These are phyloP conservation scores for Coleophoma eucalyptorum DNA, from an alignment of 2,329 filamentous ascomycete genomes.

Conservation along the genomic window DNA sequence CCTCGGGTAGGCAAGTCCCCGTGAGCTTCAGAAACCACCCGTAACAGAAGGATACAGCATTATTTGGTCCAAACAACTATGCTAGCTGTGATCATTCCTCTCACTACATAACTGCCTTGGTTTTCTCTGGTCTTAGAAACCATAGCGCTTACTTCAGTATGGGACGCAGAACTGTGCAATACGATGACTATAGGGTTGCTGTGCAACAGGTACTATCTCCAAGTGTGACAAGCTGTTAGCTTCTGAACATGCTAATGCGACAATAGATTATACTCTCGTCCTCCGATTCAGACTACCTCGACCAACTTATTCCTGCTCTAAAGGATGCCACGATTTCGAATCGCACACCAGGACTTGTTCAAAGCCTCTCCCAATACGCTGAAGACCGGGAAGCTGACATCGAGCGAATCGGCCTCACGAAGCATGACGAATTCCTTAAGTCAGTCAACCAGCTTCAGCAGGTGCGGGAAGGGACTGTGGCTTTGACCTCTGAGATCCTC, in stretches of 20 bases:
- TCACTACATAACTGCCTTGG: too few relatives aligned
- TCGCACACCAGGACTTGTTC: slow-evolving; percentile 68
- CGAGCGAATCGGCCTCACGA: slow-evolving; percentile 88
- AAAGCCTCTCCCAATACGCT: slow-evolving; percentile 77
- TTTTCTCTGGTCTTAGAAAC: too few relatives aligned
- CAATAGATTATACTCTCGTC: slow-evolving; percentile 84
- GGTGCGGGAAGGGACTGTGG: slow-evolving; percentile 86
- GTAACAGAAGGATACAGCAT: too few relatives aligned
- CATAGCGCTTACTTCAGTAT: too few relatives aligned
- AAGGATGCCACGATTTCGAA: slow-evolving; percentile 82
- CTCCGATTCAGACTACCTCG: slow-evolving; percentile 89
- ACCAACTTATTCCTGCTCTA: slow-evolving; percentile 90
- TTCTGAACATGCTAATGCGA: background rate
- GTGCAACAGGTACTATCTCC: slow-evolving; percentile 22
- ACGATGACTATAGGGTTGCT: slow-evolving; percentile 26
- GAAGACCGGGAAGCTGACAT: slow-evolving; percentile 87
- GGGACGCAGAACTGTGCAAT: slow-evolving; percentile 18
- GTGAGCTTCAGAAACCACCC: too few relatives aligned
- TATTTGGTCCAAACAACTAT: too few relatives aligned
- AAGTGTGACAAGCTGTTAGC: background rate
- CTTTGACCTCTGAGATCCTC: slow-evolving; percentile 85
- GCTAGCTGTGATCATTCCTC: too few relatives aligned
- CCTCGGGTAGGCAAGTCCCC: too few relatives aligned
- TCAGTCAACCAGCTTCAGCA: slow-evolving; percentile 93
- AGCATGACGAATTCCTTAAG: slow-evolving; percentile 93